Conservation (phyloP, 2,329 filamentous ascomycete species). For the Hypoxylon sp. region DNA sequence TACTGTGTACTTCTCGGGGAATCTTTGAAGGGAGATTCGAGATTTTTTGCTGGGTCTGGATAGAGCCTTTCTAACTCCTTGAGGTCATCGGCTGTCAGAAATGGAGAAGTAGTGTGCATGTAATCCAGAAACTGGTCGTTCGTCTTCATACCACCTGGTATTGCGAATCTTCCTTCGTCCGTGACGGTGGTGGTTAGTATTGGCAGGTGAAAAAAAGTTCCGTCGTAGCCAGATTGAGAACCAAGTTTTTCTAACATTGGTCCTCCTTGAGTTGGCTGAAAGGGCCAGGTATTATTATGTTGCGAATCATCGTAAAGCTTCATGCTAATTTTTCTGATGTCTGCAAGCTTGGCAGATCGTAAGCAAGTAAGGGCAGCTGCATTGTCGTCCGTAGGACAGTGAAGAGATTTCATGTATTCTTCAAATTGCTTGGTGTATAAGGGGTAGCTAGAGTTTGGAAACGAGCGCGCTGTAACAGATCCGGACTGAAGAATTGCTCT, state of each 20-base stretch:
- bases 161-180: slow-evolving; percentile 49
- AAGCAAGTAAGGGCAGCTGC: slow-evolving; percentile 51
- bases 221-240: slow-evolving; percentile 51
- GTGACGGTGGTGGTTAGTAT: slow-evolving; percentile 50
- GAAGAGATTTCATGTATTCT: slow-evolving; percentile 43
- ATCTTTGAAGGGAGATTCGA: slow-evolving; percentile 48
- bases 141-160: slow-evolving; percentile 47
- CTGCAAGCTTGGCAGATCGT: slow-evolving; percentile 47
- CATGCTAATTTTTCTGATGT: slow-evolving; percentile 52
- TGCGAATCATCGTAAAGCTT: slow-evolving; percentile 51
- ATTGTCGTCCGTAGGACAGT: slow-evolving; percentile 44
- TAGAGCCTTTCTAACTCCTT: slow-evolving; percentile 45
- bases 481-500: slow-evolving; percentile 50
- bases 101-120: slow-evolving; percentile 48
- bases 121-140: slow-evolving; percentile 50
- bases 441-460: slow-evolving; percentile 48
- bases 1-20: slow-evolving; percentile 55
- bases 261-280: slow-evolving; percentile 57
- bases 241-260: slow-evolving; percentile 57
- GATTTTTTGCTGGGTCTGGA: slow-evolving; percentile 47
- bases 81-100: slow-evolving; percentile 45
- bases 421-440: slow-evolving; percentile 47
- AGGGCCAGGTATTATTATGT: slow-evolving; percentile 56
- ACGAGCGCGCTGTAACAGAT: slow-evolving; percentile 49
- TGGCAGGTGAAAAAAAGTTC: slow-evolving; percentile 50